A percentile compares a stretch with the other conserved stretches of the same genome.
Conservation (phyloP, 2,329 filamentous ascomycete species). For the Aspergillus brasiliensis region DNA sequence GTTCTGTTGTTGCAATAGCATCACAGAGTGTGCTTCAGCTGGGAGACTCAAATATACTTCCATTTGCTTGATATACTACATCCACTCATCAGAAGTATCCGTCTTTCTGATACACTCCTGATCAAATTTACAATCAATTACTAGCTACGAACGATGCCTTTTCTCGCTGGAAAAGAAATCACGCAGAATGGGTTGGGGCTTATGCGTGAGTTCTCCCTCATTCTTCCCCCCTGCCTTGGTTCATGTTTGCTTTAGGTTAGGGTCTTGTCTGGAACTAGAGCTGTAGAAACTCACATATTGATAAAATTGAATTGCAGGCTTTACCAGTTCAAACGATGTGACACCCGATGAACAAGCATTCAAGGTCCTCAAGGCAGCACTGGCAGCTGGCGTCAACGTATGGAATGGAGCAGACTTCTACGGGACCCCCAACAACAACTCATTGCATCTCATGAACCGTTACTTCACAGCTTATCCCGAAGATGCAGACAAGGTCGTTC, state of each 20-base stretch:
- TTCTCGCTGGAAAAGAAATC: conserved; percentile 25
- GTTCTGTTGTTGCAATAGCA: not conserved
- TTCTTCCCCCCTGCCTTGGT: not conserved
- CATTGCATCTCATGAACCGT: conserved; percentile 29
- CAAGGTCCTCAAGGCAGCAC: conserved; percentile 45
- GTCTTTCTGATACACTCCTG: no score
- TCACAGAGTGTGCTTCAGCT: not conserved
- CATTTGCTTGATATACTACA: not conserved
- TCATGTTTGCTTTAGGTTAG: no score
- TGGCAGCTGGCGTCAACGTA: conserved; percentile 16
- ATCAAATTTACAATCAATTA: not conserved
- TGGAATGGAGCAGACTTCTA: conserved; percentile 39
- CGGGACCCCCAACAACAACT: conserved; percentile 33
- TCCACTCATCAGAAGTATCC: no score
- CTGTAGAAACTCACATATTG: not conserved
- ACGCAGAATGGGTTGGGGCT: conserved; percentile 28
- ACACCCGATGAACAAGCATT: conserved; percentile 27
- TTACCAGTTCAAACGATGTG: not conserved
- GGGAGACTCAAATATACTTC: not conserved
- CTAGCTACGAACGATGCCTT: conserved; percentile 9
- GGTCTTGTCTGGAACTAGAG: no score
- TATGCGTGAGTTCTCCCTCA: conserved; percentile 26
- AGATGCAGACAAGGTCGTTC: conserved; percentile 29
- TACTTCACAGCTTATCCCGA: conserved; percentile 33
- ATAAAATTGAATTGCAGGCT: not conserved